These are phyloP conservation scores for Bolboschoenus planiculmis DNA, from an alignment of 176 grass and related monocot species.

Conservation along the genomic window DNA sequence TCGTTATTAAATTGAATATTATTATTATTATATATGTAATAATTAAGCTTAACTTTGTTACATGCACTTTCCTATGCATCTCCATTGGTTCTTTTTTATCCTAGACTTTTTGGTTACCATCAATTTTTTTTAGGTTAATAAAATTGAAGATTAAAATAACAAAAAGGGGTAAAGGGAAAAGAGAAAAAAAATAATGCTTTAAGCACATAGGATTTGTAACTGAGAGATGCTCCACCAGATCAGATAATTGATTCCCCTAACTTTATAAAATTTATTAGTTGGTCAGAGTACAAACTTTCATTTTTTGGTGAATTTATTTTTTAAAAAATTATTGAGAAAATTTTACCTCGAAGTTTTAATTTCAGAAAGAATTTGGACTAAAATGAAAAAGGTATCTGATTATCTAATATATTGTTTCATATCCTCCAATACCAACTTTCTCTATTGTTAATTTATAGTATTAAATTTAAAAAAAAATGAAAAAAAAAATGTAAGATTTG, in stretches of 20 bases:
- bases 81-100: neutral
- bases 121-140: neutral
- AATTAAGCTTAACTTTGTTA: neutral
- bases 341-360: neutral
- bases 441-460: neutral
- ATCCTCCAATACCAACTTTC: neutral
- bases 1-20: slow-evolving; percentile 7
- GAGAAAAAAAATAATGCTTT: neutral
- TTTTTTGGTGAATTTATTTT: neutral
- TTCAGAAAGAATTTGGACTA: neutral
- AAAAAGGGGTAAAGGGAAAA: neutral
- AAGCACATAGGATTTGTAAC: neutral
- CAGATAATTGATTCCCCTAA: neutral
- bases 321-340: neutral
- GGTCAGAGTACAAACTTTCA: neutral
- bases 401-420: too few species aligned
- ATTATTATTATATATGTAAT: neutral
- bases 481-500: neutral
- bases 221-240: neutral
- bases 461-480: neutral
- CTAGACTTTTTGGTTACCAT: neutral
- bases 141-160: slow-evolving; percentile 9
- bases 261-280: neutral
- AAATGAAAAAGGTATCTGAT: neutral
- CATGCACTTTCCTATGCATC: neutral